Percentiles rank a stretch among this genome's conserved stretches.
Evolutionary conservation across 2,329 filamentous ascomycete genomes (phyloP).

Genomic region (Trichophyton schoenleinii): DNA sequence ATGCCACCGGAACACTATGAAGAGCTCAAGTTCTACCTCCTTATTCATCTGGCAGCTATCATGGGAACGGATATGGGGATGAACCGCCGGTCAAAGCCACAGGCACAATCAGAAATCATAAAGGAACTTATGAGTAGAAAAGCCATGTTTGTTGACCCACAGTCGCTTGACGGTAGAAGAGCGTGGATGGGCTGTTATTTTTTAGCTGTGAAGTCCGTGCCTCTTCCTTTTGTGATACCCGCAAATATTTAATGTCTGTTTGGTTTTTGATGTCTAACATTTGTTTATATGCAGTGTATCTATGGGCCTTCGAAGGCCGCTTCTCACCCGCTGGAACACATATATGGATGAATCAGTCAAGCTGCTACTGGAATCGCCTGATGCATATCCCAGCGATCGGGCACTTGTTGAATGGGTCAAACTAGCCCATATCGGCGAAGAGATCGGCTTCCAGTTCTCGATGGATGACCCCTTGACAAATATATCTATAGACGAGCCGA

Average conservation of each 20-base stretch:
- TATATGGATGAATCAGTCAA: conserved; percentile 53
- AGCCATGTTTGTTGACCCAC: conserved; percentile 31
- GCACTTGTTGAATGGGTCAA: conserved; percentile 46
- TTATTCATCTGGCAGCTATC: conserved; percentile 66
- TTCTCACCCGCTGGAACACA: conserved; percentile 48
- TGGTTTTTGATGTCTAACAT: conserved; percentile 1
- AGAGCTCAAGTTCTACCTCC: conserved; percentile 80
- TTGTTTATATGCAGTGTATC: conserved; percentile 34
- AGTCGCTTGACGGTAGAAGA: conserved; percentile 45
- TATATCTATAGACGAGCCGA: conserved; percentile 46
- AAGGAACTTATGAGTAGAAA: conserved; percentile 30
- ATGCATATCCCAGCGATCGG: conserved; percentile 45
- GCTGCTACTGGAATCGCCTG: conserved; percentile 43
- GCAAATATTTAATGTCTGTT: neutral
- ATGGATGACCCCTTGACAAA: conserved; percentile 50
- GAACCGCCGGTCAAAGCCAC: conserved; percentile 41
- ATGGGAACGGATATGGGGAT: conserved; percentile 78
- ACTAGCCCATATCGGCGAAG: conserved; percentile 52
- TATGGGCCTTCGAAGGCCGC: conserved; percentile 46
- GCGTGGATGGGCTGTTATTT: conserved; percentile 52
- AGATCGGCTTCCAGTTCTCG: conserved; percentile 53
- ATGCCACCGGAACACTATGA: conserved; percentile 71
- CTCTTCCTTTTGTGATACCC: neutral
- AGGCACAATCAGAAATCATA: conserved; percentile 24
- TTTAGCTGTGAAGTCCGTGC: conserved; percentile 41